These are phyloP conservation scores for Salvia hispanica DNA, from an alignment of 257 asterid species.

Conservation along the genomic window DNA sequence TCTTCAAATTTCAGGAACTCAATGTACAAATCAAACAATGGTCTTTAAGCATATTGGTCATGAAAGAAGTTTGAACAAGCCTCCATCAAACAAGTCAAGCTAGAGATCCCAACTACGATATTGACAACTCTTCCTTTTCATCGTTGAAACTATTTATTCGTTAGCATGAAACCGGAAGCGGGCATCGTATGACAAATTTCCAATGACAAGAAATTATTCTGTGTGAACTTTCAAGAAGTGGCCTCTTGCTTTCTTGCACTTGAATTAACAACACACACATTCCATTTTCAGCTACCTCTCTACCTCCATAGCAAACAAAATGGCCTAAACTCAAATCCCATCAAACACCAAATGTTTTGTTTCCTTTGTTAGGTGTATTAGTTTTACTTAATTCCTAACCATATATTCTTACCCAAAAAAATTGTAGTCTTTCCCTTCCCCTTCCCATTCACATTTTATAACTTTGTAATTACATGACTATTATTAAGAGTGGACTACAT, in stretches of 20 bases:
- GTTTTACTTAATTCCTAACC: not conserved
- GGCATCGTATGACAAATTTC: not conserved
- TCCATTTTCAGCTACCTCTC: not conserved
- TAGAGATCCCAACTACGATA: not conserved
- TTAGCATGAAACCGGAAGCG: not conserved
- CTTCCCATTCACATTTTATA: not conserved
- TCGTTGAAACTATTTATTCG: not conserved
- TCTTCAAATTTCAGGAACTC: not conserved
- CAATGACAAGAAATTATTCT: not conserved
- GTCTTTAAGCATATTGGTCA: not conserved
- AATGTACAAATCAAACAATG: not conserved
- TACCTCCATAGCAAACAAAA: not conserved
- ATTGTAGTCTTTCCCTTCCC: no score
- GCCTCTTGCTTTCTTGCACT: not conserved
- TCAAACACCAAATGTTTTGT: not conserved
- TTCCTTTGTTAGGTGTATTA: not conserved
- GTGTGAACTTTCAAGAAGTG: not conserved
- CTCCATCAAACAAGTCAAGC: not conserved
- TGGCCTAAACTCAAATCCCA: not conserved
- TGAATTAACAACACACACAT: slow-evolving; percentile 9
- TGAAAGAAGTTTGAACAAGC: not conserved
- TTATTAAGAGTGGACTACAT: no score
- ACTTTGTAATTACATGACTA: not conserved
- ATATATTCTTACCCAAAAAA: no score
- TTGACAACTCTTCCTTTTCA: not conserved